Evolutionary conservation across 768 basidiomycete genomes (phyloP).

Genomic region (Lentinula aciculospora): DNA sequence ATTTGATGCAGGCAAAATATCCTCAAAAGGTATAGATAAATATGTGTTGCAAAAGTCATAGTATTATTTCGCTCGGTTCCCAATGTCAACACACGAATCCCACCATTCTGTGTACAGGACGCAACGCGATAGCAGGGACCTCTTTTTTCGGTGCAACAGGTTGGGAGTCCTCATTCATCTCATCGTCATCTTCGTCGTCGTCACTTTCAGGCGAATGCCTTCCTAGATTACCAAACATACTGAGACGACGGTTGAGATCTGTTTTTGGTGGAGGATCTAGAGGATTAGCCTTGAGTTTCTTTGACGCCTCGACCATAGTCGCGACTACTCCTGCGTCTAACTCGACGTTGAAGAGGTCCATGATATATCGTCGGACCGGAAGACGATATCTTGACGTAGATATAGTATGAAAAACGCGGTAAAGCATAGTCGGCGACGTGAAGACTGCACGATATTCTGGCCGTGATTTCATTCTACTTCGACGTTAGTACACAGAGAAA

Average conservation of each 20-base stretch:
- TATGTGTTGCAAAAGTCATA: too few species aligned
- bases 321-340: constrained; percentile 58
- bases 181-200: constrained; percentile 47
- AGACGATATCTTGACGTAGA: constrained; percentile 88
- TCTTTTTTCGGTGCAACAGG: constrained; percentile 29
- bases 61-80: neutral
- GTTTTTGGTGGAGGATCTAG: constrained; percentile 34
- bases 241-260: constrained; percentile 49
- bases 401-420: constrained; percentile 81
- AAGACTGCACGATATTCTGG: constrained; percentile 74
- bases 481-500: constrained; percentile 4
- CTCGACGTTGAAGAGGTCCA: constrained; percentile 88
- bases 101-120: constrained; percentile 52
- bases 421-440: constrained; percentile 71
- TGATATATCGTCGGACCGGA: constrained; percentile 86
- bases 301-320: constrained; percentile 46
- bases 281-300: constrained; percentile 42
- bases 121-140: constrained; percentile 49
- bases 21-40: too few species aligned
- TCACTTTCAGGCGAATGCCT: constrained; percentile 56
- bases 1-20: too few species aligned
- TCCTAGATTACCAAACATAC: constrained; percentile 54
- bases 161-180: constrained; percentile 32
- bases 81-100: constrained; percentile 37
- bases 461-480: constrained; percentile 65